Evolutionary conservation across 441 rosid species (phyloP).

Genomic region (Cnidoscolus chayamansa): DNA sequence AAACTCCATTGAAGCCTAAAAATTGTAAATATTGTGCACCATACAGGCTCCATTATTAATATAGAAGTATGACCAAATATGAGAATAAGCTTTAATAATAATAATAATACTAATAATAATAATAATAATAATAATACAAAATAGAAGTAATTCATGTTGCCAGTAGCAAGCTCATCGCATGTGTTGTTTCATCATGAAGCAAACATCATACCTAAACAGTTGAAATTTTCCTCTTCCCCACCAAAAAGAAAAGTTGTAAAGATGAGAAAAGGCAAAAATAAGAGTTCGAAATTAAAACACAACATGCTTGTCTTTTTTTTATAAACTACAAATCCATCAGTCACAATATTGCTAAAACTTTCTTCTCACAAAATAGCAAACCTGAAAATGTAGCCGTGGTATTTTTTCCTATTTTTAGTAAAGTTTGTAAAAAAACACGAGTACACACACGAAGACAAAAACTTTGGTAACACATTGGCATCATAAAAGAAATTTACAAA

Average conservation of each 20-base stretch:
- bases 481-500: too few species aligned
- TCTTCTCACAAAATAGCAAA: neutral
- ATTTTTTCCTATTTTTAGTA: neutral
- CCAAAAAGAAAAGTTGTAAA: neutral
- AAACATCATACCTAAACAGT: neutral
- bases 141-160: neutral
- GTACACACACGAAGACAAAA: too few species aligned
- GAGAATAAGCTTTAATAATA: neutral
- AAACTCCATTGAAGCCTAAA: conserved; percentile 62
- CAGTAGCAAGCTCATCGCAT: neutral
- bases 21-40: neutral
- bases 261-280: neutral
- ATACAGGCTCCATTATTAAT: conserved; percentile 1
- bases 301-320: too few species aligned
- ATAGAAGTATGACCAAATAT: neutral
- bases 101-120: neutral
- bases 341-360: neutral
- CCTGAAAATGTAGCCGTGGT: neutral
- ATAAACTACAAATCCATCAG: neutral
- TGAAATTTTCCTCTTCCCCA: neutral
- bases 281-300: neutral
- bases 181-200: neutral
- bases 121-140: neutral
- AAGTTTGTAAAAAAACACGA: too few species aligned
- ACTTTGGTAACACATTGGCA: too few species aligned